Evolutionary conservation across 169 alveolate species (phyloP), one percentile per base, ranked within the genome.

Genomic region (Cryptosporidium xiaoi): DNA sequence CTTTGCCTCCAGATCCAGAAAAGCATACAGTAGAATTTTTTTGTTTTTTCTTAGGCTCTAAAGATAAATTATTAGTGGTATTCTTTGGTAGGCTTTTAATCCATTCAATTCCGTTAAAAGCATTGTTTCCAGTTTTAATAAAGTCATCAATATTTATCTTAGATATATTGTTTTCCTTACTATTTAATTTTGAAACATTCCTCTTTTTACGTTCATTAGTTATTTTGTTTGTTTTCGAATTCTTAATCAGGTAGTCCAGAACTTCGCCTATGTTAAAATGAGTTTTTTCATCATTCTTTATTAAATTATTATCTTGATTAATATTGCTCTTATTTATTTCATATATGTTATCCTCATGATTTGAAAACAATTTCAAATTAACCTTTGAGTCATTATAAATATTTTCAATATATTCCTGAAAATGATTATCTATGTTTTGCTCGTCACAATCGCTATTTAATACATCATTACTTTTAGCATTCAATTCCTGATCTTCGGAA

Each of bases 71-170:
- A 34, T 7, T 8, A 27, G n/a, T 10, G 48, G 4, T 40, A 53
- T 53, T 53, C 13, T 62, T 77, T 20, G 71, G 56, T 44, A 77
- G 27, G 18, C 48, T 46, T 18, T 18, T 36, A 16, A 77, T 7
- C 71, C 71, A 77, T 40, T 56, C 69, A 34, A 77, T 36, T 12
- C 87, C 87, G 13, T 77, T 31, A 60, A 77, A 77, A 7, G 13
- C 48, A 36, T 40, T 18, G n/a, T 34, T 29, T 13, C 33, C 46
- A 62, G 8, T 8, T 33, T 62, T 62, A 33, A 27, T 8, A 0
- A 62, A 27, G 8, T n/a, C 20, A 53, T 53, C 29, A 3, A 53
- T n/a, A 53, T 53, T 53, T n/a, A 53, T 53, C 20, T 4, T 53
- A 53, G 6, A 55, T 15, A 18, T 60, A 36, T n/a, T 50, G 20